Base-by-base conservation (phyloP, 129 eudicot species). In the Escallonia herrerae region DNA sequence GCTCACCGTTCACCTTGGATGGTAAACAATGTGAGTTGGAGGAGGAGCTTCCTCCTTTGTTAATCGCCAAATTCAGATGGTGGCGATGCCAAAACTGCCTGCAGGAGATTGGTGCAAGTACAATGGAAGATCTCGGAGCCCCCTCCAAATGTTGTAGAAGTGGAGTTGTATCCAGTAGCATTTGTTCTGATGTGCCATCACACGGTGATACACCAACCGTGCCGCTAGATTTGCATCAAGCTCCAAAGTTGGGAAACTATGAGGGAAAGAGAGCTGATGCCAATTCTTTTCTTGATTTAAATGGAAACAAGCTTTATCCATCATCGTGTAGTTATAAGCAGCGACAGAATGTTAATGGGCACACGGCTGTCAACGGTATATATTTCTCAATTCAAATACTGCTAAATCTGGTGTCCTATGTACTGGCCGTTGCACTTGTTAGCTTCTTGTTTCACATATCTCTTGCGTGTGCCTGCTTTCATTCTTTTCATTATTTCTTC, bases 1-100 rank as follows among this genome's bases (percentile, higher is more conserved):
- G 78, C 55, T 43, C 68, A n/a, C 96, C 89, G 5, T 83, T 77
- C 71, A 43, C 69, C 8, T 62, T 57, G 45, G 53, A 51, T 50
- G 69, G 51, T 3, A 48, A 60, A 7, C 15, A 47, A 11, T 3
- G 41, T 72, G 65, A 65, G 41, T 40, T 40, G 14, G 73, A 53
- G 63, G 79, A 76, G 47, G 63, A 70, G 63, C 89, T 91, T 12
- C 91, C 86, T 39, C 96, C 96, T 6, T 66, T 91, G 68, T 69
- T 64, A 8, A 75, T 87, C 47, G 86, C 91, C 11, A 58, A 73
- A 10, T 78, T 79, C 22, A 73, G 80, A 76, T 83, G 80, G 79
- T 88, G 95, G 96, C 73, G 70, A 43, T 91, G 97, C 65, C 54
- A 69, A 67, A 67, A 73, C 33, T 76, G 82, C 51, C 14, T 70